phyloP scores from a whole-genome alignment of 208 protist species.

The Leishmania arabica region DNA sequence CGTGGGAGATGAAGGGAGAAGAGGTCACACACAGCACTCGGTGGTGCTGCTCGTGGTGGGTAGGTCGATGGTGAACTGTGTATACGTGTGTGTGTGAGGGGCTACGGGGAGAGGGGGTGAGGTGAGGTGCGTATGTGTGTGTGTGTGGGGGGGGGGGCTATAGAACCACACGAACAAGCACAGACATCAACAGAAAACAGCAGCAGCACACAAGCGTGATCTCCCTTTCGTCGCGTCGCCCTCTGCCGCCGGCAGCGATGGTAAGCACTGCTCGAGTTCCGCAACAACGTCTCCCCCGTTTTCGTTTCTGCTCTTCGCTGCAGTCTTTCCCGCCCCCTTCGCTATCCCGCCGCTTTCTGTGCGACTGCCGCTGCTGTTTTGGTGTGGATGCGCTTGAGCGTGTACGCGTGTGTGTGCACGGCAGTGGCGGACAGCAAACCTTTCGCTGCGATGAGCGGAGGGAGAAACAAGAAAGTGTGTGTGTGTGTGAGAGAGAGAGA shows the following conservation, averaged over 20 bases:
- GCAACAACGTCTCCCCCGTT: not conserved
- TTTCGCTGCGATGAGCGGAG: not conserved
- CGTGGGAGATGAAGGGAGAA: no score
- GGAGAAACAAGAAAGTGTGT: not conserved
- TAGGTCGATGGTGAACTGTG: no score
- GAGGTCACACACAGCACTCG: no score
- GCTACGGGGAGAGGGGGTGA: not conserved
- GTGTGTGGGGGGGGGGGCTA: not conserved
- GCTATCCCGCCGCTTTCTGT: not conserved
- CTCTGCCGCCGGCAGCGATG: not conserved
- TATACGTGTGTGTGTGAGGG: no score
- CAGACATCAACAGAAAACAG: not conserved
- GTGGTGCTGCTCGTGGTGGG: no score
- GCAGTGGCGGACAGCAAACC: not conserved
- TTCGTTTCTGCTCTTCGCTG: not conserved
- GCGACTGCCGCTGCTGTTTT: not conserved
- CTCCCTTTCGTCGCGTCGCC: not conserved
- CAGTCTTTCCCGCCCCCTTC: not conserved
- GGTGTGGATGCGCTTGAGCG: not conserved
- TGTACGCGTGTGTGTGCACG: not conserved
- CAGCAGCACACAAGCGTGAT: not conserved
- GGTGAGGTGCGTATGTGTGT: not conserved
- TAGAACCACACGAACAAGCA: not conserved
- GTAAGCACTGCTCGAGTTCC: not conserved
- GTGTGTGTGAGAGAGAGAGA: not conserved